Percentiles rank a stretch among this genome's conserved stretches.
Evolutionary conservation across 2,329 filamentous ascomycete species (phyloP).

Genomic region (Fusarium veterinarium): DNA sequence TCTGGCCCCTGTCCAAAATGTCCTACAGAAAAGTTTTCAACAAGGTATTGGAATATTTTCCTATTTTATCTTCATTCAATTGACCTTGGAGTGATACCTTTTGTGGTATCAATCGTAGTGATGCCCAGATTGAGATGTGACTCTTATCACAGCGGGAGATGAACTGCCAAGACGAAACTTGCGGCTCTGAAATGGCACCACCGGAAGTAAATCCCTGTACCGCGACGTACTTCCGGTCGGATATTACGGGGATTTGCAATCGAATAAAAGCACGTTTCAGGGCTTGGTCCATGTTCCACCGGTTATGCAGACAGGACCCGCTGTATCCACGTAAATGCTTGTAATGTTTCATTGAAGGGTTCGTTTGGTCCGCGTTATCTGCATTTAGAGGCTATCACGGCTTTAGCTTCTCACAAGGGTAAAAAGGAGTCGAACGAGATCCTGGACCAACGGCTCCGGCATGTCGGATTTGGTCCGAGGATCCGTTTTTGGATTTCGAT

Average conservation of each 20-base stretch:
- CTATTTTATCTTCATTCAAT: too few species aligned
- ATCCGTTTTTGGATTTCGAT: not conserved
- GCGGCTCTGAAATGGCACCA: constrained; percentile 3
- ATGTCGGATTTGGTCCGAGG: not conserved
- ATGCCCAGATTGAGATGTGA: not conserved
- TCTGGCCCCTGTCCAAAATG: not conserved
- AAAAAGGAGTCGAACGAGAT: not conserved
- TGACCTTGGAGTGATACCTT: too few species aligned
- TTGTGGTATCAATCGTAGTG: too few species aligned
- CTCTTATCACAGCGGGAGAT: not conserved
- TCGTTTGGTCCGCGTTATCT: not conserved
- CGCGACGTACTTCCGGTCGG: not conserved
- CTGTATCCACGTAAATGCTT: not conserved
- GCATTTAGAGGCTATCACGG: not conserved
- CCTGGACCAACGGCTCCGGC: not conserved
- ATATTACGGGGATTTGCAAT: not conserved
- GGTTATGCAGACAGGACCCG: not conserved
- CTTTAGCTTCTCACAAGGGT: not conserved
- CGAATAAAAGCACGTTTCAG: constrained; percentile 5
- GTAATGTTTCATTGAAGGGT: not conserved
- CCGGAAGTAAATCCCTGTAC: not conserved
- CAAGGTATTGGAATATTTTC: too few species aligned
- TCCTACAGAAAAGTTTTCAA: not conserved
- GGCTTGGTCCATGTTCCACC: not conserved
- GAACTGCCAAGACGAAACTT: constrained; percentile 6